These are phyloP conservation scores for Strobilomyces echinocephalus DNA, from an alignment of 768 basidiomycete species.

Conservation along the genomic window DNA sequence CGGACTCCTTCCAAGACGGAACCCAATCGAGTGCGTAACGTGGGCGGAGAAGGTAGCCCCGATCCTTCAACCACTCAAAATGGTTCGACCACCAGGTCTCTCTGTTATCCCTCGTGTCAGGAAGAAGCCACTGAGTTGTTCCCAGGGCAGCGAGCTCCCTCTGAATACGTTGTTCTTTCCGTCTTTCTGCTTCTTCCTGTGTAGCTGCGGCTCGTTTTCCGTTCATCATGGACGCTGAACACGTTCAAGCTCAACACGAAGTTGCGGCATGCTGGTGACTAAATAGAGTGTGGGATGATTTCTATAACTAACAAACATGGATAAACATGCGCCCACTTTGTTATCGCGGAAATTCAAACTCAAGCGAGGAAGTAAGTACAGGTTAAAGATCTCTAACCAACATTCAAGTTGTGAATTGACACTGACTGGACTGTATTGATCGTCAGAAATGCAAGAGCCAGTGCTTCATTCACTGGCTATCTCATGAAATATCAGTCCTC, in stretches of 20 bases:
- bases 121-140: slow-evolving; percentile 1
- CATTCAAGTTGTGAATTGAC: not conserved
- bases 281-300: not conserved
- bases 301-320: not conserved
- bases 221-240: not conserved
- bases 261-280: not conserved
- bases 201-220: not conserved
- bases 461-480: not conserved
- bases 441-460: not conserved
- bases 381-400: not conserved
- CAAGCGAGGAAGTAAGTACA: not conserved
- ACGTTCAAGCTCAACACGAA: not conserved
- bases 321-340: not conserved
- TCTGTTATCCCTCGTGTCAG: not conserved
- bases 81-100: slow-evolving; percentile 4
- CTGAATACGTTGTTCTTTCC: not conserved
- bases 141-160: slow-evolving; percentile 1
- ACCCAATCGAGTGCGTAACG: slow-evolving; percentile 11
- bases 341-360: not conserved
- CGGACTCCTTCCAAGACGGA: slow-evolving; percentile 5
- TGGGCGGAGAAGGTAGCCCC: slow-evolving; percentile 7
- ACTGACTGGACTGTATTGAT: not conserved
- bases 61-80: not conserved
- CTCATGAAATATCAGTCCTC: not conserved
- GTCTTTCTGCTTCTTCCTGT: slow-evolving; percentile 1